Conservation (phyloP, 1,284 basidiomycete species). For the Clitocybe nebularis region DNA sequence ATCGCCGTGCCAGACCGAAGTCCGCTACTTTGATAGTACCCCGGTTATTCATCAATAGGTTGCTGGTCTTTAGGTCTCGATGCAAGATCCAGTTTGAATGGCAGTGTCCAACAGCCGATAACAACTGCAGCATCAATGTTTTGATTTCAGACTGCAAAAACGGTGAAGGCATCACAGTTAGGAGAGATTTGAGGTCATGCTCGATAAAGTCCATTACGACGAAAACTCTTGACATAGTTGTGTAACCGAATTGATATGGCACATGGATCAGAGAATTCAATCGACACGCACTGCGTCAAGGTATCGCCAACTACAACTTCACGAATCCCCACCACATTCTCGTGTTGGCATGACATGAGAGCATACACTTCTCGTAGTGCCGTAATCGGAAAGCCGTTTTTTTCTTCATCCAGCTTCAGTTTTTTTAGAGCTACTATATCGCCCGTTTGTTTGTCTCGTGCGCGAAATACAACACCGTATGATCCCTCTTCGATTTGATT, state of each 20-base stretch:
- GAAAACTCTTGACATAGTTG: slow-evolving; percentile 67
- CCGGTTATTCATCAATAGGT: slow-evolving; percentile 97
- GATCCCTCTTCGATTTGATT: slow-evolving; percentile 99
- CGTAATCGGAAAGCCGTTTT: slow-evolving; percentile 97
- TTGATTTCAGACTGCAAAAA: slow-evolving; percentile 98
- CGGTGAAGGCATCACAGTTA: slow-evolving; percentile 90
- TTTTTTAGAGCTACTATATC: slow-evolving; percentile 98
- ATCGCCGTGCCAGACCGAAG: slow-evolving; percentile 94
- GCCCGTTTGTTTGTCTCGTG: slow-evolving; percentile 88
- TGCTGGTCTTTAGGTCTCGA: slow-evolving; percentile 96
- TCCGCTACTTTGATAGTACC: slow-evolving; percentile 98
- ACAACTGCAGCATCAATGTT: slow-evolving; percentile 88
- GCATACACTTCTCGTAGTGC: slow-evolving; percentile 93
- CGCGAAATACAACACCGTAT: slow-evolving; percentile 96
- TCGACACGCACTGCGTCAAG: slow-evolving; percentile 85
- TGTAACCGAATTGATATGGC: slow-evolving; percentile 22
- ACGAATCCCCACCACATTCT: slow-evolving; percentile 92
- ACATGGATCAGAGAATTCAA: slow-evolving; percentile 17
- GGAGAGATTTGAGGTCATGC: slow-evolving; percentile 95
- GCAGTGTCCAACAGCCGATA: slow-evolving; percentile 91
- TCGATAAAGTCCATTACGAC: slow-evolving; percentile 99
- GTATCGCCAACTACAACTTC: slow-evolving; percentile 99
- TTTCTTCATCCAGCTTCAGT: slow-evolving; percentile 97
- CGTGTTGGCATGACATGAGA: slow-evolving; percentile 87
- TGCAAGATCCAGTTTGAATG: slow-evolving; percentile 98